These are phyloP conservation scores for Bisporella sp. DNA, from an alignment of 2,329 filamentous ascomycete species.

Conservation along the genomic window DNA sequence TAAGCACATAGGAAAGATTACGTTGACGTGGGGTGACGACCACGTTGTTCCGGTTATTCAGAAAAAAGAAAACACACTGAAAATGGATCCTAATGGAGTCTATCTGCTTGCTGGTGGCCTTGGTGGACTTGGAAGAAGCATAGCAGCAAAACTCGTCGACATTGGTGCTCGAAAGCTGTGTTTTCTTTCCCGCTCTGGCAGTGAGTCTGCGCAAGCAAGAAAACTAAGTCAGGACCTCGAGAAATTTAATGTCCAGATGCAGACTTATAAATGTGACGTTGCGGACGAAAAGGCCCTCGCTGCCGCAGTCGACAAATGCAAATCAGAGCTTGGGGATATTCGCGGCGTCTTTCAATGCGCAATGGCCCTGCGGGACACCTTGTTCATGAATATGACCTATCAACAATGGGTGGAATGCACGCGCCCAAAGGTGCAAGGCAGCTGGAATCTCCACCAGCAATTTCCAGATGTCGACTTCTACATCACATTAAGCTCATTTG, in stretches of 20 bases:
- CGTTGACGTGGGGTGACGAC: not conserved
- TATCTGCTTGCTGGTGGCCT: not conserved
- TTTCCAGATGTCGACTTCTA: slow-evolving; percentile 31
- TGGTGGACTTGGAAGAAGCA: not conserved
- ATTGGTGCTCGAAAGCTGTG: slow-evolving; percentile 17
- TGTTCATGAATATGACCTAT: slow-evolving; percentile 25
- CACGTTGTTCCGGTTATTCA: not conserved
- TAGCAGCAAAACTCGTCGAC: slow-evolving; percentile 2
- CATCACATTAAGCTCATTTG: slow-evolving; percentile 29
- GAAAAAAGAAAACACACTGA: not conserved
- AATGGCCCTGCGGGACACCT: slow-evolving; percentile 30
- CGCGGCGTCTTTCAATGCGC: slow-evolving; percentile 39
- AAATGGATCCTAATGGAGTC: not conserved
- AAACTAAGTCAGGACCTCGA: not conserved
- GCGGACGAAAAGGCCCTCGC: slow-evolving; percentile 28
- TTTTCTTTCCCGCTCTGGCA: slow-evolving; percentile 14
- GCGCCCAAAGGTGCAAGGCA: slow-evolving; percentile 25
- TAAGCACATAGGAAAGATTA: not conserved
- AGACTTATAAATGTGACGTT: slow-evolving; percentile 37
- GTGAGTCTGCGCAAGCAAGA: not conserved
- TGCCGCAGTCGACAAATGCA: slow-evolving; percentile 20
- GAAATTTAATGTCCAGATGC: not conserved
- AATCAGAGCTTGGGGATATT: slow-evolving; percentile 28
- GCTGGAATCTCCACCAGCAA: slow-evolving; percentile 10
- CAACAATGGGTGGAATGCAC: slow-evolving; percentile 27